phyloP scores from a whole-genome alignment of 192 early-diverging fungal species.

The Paraglomus occultum region DNA sequence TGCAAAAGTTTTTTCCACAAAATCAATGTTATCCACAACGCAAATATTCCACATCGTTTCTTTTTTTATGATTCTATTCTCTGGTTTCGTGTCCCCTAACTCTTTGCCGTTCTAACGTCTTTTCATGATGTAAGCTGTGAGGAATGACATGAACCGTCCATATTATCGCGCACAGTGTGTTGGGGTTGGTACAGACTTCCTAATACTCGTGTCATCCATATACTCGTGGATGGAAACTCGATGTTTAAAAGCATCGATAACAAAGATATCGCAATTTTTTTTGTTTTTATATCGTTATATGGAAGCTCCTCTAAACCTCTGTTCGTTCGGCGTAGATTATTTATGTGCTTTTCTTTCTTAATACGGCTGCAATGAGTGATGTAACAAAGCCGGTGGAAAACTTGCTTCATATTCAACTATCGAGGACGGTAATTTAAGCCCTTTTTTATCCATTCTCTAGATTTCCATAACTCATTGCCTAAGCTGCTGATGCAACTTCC shows the following conservation, averaged over 20 bases:
- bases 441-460: not conserved
- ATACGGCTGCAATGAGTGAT: not conserved
- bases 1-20: not conserved
- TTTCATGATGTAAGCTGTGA: not conserved
- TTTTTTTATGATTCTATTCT: not conserved
- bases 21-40: conserved; percentile 7
- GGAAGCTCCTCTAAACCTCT: not conserved
- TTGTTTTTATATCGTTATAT: not conserved
- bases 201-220: conserved; percentile 1
- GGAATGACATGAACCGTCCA: not conserved
- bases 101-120: not conserved
- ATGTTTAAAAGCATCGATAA: not conserved
- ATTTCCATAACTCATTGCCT: not conserved
- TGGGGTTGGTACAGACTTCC: not conserved
- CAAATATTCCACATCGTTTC: conserved; percentile 2
- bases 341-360: not conserved
- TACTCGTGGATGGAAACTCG: not conserved
- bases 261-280: not conserved
- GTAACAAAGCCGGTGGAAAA: not conserved
- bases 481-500: not conserved
- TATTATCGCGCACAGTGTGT: not conserved
- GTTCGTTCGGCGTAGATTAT: not conserved
- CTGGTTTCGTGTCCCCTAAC: not conserved
- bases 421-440: not conserved
- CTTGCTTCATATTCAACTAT: not conserved